Evolutionary conservation across 2,329 filamentous ascomycete species (phyloP).

Genomic region (Hypoxylon sp.): DNA sequence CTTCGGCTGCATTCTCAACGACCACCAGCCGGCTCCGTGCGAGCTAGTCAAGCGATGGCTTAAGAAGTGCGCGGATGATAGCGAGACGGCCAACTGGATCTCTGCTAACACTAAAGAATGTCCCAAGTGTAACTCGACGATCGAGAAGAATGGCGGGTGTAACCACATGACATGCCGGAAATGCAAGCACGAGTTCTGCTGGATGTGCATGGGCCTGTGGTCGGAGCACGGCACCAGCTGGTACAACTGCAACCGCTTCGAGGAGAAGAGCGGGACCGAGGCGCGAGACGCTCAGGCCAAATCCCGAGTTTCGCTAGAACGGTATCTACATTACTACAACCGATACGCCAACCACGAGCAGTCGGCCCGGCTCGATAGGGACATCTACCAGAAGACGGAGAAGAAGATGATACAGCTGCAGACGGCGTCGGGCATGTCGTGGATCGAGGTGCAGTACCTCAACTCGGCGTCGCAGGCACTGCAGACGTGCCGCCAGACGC

Average conservation of each 20-base stretch:
- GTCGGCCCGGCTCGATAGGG: slow-evolving; percentile 94
- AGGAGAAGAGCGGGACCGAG: slow-evolving; percentile 92
- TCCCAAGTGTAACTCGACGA: slow-evolving; percentile 93
- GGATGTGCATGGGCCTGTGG: slow-evolving; percentile 99
- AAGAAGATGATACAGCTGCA: slow-evolving; percentile 99
- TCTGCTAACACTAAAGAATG: slow-evolving; percentile 99
- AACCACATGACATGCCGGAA: slow-evolving; percentile 52
- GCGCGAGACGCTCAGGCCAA: slow-evolving; percentile 92
- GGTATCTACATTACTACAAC: slow-evolving; percentile 99
- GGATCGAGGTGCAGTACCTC: slow-evolving; percentile 98
- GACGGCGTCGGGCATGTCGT: slow-evolving; percentile 92
- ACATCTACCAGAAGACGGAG: slow-evolving; percentile 94
- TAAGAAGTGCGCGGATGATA: slow-evolving; percentile 98
- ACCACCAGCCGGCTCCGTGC: slow-evolving; percentile 95
- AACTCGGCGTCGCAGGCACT: slow-evolving; percentile 92
- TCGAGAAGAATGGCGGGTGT: slow-evolving; percentile 84
- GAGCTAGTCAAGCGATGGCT: slow-evolving; percentile 92
- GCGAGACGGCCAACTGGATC: slow-evolving; percentile 99
- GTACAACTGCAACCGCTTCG: slow-evolving; percentile 99
- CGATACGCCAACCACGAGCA: slow-evolving; percentile 99
- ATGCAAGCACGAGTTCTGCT: slow-evolving; percentile 71
- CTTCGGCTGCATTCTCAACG: slow-evolving; percentile 88
- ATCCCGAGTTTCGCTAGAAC: slow-evolving; percentile 87
- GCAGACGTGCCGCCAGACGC: slow-evolving; percentile 95
- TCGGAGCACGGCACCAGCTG: slow-evolving; percentile 98